Percentiles rank a stretch among this genome's conserved stretches.
Conservation (phyloP, 164 flowering plant genomes). For the Aristolochia fimbriata region DNA sequence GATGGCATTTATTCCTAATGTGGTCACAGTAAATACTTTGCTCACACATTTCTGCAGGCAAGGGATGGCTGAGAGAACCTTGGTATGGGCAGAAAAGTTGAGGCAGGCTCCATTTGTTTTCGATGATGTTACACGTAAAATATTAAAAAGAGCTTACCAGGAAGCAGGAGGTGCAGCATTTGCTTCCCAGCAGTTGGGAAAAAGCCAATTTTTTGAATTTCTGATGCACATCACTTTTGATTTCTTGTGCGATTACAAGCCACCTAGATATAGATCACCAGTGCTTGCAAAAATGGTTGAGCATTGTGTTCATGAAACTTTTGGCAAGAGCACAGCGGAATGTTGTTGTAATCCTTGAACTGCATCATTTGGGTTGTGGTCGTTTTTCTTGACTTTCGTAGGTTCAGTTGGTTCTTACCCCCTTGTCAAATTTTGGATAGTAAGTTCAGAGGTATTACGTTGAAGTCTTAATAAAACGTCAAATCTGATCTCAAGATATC, state of each 20-base stretch:
- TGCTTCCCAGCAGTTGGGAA: slow-evolving; percentile 26
- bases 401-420: too few species aligned
- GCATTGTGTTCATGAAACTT: slow-evolving; percentile 1
- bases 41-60: slow-evolving; percentile 70
- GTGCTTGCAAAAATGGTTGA: slow-evolving; percentile 8
- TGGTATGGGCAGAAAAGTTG: slow-evolving; percentile 68
- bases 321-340: too few species aligned
- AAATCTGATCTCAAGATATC: too few species aligned
- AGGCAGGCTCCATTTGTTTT: slow-evolving; percentile 41
- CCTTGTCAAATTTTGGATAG: too few species aligned
- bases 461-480: too few species aligned
- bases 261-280: slow-evolving; percentile 6
- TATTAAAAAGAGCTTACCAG: slow-evolving; percentile 42
- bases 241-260: slow-evolving; percentile 31
- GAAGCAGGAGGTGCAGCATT: slow-evolving; percentile 18
- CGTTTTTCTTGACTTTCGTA: too few species aligned
- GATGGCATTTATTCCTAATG: slow-evolving; percentile 75
- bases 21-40: slow-evolving; percentile 55
- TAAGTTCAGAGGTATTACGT: too few species aligned
- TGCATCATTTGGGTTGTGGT: too few species aligned
- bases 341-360: too few species aligned
- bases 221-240: slow-evolving; percentile 81
- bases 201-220: slow-evolving; percentile 61
- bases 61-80: slow-evolving; percentile 59
- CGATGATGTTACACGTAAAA: slow-evolving; percentile 48